Evolutionary conservation across 805 yeast species (phyloP).

Genomic region (Metschnikowia corniflorae): DNA sequence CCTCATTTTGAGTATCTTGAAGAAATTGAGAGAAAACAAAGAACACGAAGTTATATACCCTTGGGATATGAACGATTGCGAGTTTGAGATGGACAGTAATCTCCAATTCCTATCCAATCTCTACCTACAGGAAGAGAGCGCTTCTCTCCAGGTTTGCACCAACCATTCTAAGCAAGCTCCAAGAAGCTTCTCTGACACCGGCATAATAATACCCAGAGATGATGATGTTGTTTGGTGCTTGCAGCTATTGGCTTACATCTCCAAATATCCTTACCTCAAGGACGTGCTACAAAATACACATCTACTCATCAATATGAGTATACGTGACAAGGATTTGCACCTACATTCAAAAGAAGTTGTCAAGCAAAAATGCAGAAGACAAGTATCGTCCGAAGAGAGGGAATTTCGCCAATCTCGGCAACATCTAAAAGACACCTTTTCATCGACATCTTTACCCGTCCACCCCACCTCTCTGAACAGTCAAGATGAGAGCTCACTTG

Average conservation of each 20-base stretch:
- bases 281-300: conserved; percentile 71
- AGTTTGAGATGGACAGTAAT: conserved; percentile 41
- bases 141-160: conserved; percentile 23
- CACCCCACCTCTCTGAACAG: conserved; percentile 14
- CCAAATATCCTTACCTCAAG: conserved; percentile 82
- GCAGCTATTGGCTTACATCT: conserved; percentile 87
- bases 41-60: conserved; percentile 31
- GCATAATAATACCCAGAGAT: conserved; percentile 81
- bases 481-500: conserved; percentile 12
- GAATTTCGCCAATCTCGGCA: conserved; percentile 31
- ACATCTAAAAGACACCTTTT: too few species aligned
- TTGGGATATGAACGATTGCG: conserved; percentile 25
- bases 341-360: conserved; percentile 34
- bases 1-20: conserved; percentile 33
- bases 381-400: conserved; percentile 16
- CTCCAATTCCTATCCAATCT: conserved; percentile 39
- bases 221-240: conserved; percentile 94
- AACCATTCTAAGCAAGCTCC: conserved; percentile 32
- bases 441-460: conserved; percentile 25
- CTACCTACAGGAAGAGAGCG: conserved; percentile 33
- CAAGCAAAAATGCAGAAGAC: conserved; percentile 30
- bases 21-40: conserved; percentile 36
- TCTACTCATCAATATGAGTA: conserved; percentile 62
- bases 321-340: conserved; percentile 39
- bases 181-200: conserved; percentile 47